phyloP scores from a whole-genome alignment of 345 rosid species.

The Ceriops decandra region DNA sequence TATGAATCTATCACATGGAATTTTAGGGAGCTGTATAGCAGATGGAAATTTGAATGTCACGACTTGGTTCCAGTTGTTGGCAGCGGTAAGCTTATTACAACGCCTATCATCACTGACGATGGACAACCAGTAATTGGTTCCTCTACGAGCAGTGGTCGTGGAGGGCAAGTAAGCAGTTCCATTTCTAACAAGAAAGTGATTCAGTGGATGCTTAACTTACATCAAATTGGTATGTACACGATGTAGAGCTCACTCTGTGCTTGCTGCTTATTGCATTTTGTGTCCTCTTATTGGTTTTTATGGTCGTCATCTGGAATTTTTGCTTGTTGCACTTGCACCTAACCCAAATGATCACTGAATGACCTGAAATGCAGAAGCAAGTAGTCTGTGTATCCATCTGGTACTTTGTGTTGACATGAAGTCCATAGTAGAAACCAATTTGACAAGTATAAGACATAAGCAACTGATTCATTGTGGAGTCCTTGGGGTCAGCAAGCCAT shows the following conservation, averaged over 20 bases:
- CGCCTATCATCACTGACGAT: constrained; percentile 59
- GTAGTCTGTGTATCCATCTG: not conserved
- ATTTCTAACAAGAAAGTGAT: constrained; percentile 58
- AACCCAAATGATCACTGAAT: not conserved
- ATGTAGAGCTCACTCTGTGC: not conserved
- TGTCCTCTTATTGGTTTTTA: constrained; percentile 4
- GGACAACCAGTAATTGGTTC: constrained; percentile 53
- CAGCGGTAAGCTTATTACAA: constrained; percentile 55
- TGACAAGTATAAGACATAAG: too few relatives aligned
- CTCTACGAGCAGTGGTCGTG: constrained; percentile 19
- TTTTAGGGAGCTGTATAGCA: constrained; percentile 68
- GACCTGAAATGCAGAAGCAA: not conserved
- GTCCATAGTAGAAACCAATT: too few relatives aligned
- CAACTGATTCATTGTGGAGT: too few relatives aligned
- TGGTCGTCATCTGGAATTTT: not conserved
- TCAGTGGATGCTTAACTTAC: constrained; percentile 79
- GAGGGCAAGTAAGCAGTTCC: constrained; percentile 33
- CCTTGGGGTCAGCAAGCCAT: too few relatives aligned
- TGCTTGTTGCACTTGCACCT: not conserved
- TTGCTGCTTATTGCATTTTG: not conserved
- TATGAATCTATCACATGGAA: constrained; percentile 20
- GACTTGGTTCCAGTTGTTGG: constrained; percentile 80
- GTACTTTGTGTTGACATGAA: not conserved
- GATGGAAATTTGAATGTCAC: constrained; percentile 77
- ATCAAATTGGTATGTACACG: constrained; percentile 72